A percentile compares a stretch with the other conserved stretches of the same genome.
Evolutionary conservation across 2,329 filamentous ascomycete genomes (phyloP).

Genomic region (Nemania sp.): DNA sequence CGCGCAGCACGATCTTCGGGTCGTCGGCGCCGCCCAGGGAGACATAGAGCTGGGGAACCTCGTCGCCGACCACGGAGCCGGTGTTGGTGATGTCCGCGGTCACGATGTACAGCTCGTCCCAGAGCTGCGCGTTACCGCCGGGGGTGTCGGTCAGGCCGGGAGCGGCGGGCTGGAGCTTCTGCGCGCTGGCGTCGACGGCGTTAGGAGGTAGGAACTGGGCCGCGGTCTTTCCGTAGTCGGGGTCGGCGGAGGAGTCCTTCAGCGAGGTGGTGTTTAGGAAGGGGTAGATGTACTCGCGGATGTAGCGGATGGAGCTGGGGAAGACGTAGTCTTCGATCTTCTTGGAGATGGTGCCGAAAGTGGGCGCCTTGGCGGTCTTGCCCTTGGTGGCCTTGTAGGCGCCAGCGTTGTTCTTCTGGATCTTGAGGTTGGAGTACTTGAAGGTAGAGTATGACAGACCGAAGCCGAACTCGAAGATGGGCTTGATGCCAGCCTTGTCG

Average conservation of each 20-base stretch:
- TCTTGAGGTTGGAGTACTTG: slow-evolving; percentile 67
- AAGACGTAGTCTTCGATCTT: slow-evolving; percentile 68
- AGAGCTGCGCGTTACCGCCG: slow-evolving; percentile 68
- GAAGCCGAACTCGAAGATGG: slow-evolving; percentile 80
- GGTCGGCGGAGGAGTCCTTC: slow-evolving; percentile 58
- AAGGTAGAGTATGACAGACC: slow-evolving; percentile 83
- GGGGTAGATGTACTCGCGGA: slow-evolving; percentile 67
- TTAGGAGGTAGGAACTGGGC: slow-evolving; percentile 63
- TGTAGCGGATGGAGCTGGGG: slow-evolving; percentile 58
- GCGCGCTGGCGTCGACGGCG: slow-evolving; percentile 58
- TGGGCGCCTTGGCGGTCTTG: slow-evolving; percentile 64
- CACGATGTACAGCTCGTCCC: slow-evolving; percentile 70
- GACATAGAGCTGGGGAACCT: slow-evolving; percentile 78
- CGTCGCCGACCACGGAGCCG: slow-evolving; percentile 65
- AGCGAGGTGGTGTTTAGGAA: slow-evolving; percentile 67
- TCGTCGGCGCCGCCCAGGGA: slow-evolving; percentile 79
- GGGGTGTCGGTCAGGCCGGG: slow-evolving; percentile 49
- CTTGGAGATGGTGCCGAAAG: slow-evolving; percentile 65
- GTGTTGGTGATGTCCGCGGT: slow-evolving; percentile 73
- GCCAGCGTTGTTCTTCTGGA: slow-evolving; percentile 53
- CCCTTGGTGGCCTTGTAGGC: slow-evolving; percentile 64
- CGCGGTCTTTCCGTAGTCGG: slow-evolving; percentile 61
- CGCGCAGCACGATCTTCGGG: slow-evolving; percentile 67
- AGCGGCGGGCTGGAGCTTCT: slow-evolving; percentile 55
- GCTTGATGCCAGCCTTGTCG: slow-evolving; percentile 66